Base-by-base conservation (phyloP, 73 alveolate genomes). In the Paramecium sexaurelia region DNA sequence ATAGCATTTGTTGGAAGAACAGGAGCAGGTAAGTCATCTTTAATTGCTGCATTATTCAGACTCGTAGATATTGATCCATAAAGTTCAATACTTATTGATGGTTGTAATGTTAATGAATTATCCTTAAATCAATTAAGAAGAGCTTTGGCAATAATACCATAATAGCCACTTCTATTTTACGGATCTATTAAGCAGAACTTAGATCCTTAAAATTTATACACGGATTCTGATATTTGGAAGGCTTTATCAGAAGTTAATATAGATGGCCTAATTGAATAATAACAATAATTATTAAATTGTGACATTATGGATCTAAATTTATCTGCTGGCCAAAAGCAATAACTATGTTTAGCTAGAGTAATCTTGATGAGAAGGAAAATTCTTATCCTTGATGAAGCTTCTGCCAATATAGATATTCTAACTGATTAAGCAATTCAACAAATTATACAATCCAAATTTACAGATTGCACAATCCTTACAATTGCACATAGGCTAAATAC, bases 1-100 rank as follows among this genome's bases (percentile, higher is more conserved):
- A 94, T 98, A 15, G 99, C 99, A 26, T 93, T 97, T 27, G 98
- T 98, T 11, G 99, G 99, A 19, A 96, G 99, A 89, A 98, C 99
- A 32, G 99, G 95, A 26, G 92, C 95, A 24, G 98, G 98, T 7
- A 96, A 96, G 91, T 93, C 97, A 55, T 91, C 98, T 24, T 91
- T 96, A 15, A 92, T 95, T 51, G 84, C 86, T 69, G 93, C 92
- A 69, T 75, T 96, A 37, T 97, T 98, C 85, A 91, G 99, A 91
- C 86, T 98, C n/a, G 84, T 91, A 27, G 99, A 96, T 36, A 85
- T 95, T 15, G 95, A 61, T 5, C 17, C 67, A 17, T 19, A 51
- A 15, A 61, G 95, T 57, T 39, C 83, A 43, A 97, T 98, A 27
- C 47, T 66, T 20, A 97, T 98, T 9, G 99, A 98, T 93, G 95